A percentile compares a stretch with the other conserved stretches of the same genome.
These are phyloP conservation scores for Friedmanniomyces simplex DNA, from an alignment of 495 filamentous ascomycete genomes.

Conservation along the genomic window DNA sequence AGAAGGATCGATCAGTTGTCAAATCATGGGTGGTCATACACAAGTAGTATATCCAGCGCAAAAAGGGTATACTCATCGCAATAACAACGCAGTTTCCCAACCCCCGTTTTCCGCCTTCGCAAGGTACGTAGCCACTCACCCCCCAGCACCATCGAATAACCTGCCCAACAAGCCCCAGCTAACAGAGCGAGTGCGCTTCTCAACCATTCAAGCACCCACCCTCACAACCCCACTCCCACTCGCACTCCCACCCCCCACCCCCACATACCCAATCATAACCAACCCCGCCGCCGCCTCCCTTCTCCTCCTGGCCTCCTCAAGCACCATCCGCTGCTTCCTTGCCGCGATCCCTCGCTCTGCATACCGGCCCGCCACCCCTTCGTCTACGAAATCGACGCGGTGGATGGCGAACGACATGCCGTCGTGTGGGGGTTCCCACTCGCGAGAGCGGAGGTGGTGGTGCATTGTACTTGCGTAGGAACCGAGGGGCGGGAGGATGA, in stretches of 20 bases:
- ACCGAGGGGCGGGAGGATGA: conserved; percentile 70
- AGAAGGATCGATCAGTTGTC: background rate
- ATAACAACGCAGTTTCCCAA: background rate
- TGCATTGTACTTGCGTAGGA: conserved; percentile 62
- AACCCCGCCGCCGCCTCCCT: conserved; percentile 15
- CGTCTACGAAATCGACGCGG: conserved; percentile 72
- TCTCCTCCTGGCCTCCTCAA: conserved; percentile 14
- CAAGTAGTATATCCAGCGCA: background rate
- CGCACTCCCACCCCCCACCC: background rate
- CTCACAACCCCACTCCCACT: conserved; percentile 3
- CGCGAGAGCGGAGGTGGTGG: conserved; percentile 69
- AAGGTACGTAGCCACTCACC: background rate
- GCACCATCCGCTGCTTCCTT: conserved; percentile 46
- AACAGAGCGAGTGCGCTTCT: too few species aligned
- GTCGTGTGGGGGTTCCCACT: conserved; percentile 60
- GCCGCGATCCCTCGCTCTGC: conserved; percentile 55
- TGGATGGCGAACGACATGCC: conserved; percentile 82
- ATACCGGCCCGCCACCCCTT: conserved; percentile 47
- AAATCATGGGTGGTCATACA: background rate
- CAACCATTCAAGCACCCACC: conserved; percentile 18
- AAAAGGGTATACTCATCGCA: background rate
- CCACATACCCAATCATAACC: conserved; percentile 12
- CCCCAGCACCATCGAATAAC: too few species aligned
- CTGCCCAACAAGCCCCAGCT: too few species aligned
- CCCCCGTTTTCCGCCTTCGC: too few species aligned